phyloP scores from a whole-genome alignment of 2,329 filamentous ascomycete genomes.

The Epichloe scottii region DNA sequence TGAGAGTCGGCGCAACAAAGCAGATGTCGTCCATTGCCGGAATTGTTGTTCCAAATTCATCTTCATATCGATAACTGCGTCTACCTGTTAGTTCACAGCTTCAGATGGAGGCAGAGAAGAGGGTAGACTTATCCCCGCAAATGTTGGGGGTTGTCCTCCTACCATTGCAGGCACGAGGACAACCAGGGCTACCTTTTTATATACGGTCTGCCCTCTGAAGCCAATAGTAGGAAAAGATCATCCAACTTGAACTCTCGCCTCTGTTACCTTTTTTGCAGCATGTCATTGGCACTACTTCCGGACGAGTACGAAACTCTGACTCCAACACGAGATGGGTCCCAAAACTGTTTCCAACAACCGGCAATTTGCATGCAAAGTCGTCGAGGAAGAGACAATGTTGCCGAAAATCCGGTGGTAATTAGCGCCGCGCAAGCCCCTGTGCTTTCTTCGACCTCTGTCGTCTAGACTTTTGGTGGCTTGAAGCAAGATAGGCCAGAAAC shows the following conservation, averaged over 20 bases:
- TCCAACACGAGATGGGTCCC: constrained; percentile 87
- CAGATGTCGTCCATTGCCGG: neutral
- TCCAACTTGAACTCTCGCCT: neutral
- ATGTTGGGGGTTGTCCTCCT: constrained; percentile 33
- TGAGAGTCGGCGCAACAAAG: neutral
- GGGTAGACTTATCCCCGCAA: constrained; percentile 37
- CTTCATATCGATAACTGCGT: neutral
- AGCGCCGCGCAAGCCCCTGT: neutral
- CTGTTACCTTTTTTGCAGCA: neutral
- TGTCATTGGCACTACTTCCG: constrained; percentile 21
- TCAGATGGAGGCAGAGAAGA: neutral
- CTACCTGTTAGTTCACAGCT: constrained; percentile 1
- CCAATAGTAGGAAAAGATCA: constrained; percentile 7
- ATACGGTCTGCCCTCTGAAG: constrained; percentile 24
- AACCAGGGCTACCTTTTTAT: constrained; percentile 33
- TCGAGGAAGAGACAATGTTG: neutral
- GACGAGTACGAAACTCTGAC: constrained; percentile 94
- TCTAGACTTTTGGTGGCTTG: neutral
- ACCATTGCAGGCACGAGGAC: constrained; percentile 38
- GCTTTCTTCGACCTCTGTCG: constrained; percentile 5
- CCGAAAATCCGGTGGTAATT: neutral
- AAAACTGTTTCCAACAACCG: constrained; percentile 19
- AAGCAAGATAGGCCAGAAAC: neutral
- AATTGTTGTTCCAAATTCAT: neutral
- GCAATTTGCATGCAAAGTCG: neutral